These are phyloP conservation scores for Psilocybe sp. DNA, from an alignment of 768 basidiomycete species.

Conservation along the genomic window DNA sequence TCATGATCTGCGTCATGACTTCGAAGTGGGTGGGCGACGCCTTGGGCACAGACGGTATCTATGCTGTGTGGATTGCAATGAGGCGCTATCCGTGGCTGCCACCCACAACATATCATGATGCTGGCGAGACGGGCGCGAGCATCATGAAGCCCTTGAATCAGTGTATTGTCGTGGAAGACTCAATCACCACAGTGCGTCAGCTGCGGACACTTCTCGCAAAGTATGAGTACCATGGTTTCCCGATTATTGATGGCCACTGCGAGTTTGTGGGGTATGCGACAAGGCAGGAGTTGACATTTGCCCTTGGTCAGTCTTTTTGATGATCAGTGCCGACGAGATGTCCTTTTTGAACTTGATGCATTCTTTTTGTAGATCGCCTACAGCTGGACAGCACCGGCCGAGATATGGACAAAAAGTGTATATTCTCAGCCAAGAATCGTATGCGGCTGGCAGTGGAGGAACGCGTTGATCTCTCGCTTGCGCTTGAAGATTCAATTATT, in stretches of 20 bases:
- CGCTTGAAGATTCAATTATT: constrained; percentile 49
- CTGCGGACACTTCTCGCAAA: constrained; percentile 47
- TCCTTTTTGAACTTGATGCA: neutral
- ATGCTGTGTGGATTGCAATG: constrained; percentile 71
- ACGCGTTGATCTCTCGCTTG: constrained; percentile 34
- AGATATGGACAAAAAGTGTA: constrained; percentile 34
- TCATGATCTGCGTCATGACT: constrained; percentile 78
- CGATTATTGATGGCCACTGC: constrained; percentile 48
- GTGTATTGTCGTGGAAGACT: constrained; percentile 53
- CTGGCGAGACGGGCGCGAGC: constrained; percentile 57
- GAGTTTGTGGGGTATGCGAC: constrained; percentile 62
- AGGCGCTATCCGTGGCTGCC: constrained; percentile 70
- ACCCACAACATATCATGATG: constrained; percentile 61
- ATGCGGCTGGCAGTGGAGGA: constrained; percentile 23
- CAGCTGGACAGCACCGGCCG: constrained; percentile 25
- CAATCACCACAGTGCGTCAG: constrained; percentile 42
- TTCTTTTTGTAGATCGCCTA: constrained; percentile 21
- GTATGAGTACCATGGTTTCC: constrained; percentile 60
- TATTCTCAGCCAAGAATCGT: constrained; percentile 32
- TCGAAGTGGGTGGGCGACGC: constrained; percentile 78
- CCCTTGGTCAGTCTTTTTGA: constrained; percentile 29
- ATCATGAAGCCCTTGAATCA: constrained; percentile 54
- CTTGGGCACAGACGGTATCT: constrained; percentile 66
- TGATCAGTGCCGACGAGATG: neutral
- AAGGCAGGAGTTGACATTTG: constrained; percentile 45